Base-by-base conservation (phyloP, 139 green algal species). In the Coelastrella sp. region DNA sequence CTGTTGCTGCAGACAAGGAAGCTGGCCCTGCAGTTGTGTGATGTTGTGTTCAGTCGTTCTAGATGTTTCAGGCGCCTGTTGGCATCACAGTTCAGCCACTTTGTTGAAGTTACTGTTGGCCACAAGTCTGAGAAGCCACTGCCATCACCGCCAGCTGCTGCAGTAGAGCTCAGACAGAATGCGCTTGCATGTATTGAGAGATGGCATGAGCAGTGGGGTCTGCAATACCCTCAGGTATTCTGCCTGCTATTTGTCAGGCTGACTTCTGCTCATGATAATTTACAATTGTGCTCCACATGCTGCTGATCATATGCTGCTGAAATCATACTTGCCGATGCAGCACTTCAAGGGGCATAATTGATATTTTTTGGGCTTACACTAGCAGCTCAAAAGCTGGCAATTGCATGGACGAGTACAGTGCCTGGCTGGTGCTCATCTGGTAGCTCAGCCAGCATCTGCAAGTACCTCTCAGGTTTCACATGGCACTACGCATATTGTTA, bases 161-260 rank as follows among this genome's bases (percentile, higher is more conserved):
- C 85, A 25, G n/a, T 59, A 7, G 73, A 61, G n/a, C 73, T 90
- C 10, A 79, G 85, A 17, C 19, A 84, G 58, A 27, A 25, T 15
- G 58, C 85, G 9, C 59, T 90, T n/a, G 58, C 75, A 24, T 15
- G n/a, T 20, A 75, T 90, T 25, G 85, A 90, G 59, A 22, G 58
- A 59, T 90, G 85, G 85, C 73, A 90, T 27, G 73, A 84, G 24
- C 15, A 59, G 10, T 84, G 74, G 73, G 85, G 85, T 1, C 10
- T 35, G n/a, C 59, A 75, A 56, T 90, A 90, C 56, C 85, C 85
- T 14, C 85, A 90, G 85, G 74, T 90, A 14, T 20, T 22, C 76
- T 7, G 35, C 35, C 35, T 35, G 15, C 73, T 27, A 22, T n/a
- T 11, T 0, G 17, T 80, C 65, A 15, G 35, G 35, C 35, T 49